Conservation (phyloP, 371 early-diverging fungal species). For the Zychaea mexicana region DNA sequence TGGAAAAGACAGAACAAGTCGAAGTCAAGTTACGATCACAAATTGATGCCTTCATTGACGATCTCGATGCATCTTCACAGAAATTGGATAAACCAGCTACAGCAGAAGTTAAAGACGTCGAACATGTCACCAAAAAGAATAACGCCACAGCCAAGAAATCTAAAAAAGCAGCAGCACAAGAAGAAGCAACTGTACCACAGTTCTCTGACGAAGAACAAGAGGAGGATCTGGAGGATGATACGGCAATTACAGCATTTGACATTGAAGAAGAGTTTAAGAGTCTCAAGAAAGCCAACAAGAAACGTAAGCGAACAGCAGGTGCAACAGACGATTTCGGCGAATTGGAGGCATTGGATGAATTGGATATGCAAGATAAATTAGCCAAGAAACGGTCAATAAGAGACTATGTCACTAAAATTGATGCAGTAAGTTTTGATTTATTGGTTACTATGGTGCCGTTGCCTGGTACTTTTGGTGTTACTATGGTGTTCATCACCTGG, state of each 20-base stretch:
- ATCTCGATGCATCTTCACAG: constrained; percentile 8
- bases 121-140: neutral
- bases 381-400: constrained; percentile 69
- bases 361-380: constrained; percentile 81
- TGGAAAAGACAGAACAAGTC: constrained; percentile 69
- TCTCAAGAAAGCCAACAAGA: constrained; percentile 41
- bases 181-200: constrained; percentile 12
- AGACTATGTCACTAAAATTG: constrained; percentile 74
- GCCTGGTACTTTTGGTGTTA: neutral
- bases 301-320: constrained; percentile 54
- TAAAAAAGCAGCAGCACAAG: constrained; percentile 18
- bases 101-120: neutral
- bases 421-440: constrained; percentile 52
- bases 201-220: constrained; percentile 10
- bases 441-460: neutral
- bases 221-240: no score
- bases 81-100: constrained; percentile 7
- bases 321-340: constrained; percentile 81
- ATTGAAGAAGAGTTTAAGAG: constrained; percentile 56
- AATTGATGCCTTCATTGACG: constrained; percentile 35
- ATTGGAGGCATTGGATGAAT: constrained; percentile 69
- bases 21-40: constrained; percentile 55
- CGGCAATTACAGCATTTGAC: constrained; percentile 41
- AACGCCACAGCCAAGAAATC: constrained; percentile 1
- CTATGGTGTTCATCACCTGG: no score